Percentiles rank a stretch among this genome's conserved stretches.
Evolutionary conservation across 129 eudicot genomes (phyloP).

Genomic region (Ambrosia artemisiifolia): DNA sequence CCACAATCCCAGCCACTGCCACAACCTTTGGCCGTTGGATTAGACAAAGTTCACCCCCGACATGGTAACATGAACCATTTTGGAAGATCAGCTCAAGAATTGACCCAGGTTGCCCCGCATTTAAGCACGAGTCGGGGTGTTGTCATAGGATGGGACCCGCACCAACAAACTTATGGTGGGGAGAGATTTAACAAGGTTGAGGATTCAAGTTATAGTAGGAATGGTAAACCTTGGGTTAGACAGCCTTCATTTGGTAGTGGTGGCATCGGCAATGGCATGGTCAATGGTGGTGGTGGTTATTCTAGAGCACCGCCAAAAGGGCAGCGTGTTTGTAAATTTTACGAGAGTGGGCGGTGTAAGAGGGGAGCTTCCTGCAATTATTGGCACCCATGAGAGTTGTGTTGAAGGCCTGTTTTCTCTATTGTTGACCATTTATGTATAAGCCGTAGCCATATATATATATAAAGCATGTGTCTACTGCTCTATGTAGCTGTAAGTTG

Average conservation of each 20-base stretch:
- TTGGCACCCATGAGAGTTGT: conserved; percentile 50
- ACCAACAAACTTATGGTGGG: conserved; percentile 24
- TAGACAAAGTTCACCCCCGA: conserved; percentile 24
- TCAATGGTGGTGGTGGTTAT: conserved; percentile 51
- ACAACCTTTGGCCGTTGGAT: conserved; percentile 3
- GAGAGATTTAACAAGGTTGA: conserved; percentile 31
- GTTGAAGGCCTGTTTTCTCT: not conserved
- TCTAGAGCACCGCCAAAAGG: conserved; percentile 42
- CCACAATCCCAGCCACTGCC: not conserved
- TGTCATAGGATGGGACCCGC: conserved; percentile 33
- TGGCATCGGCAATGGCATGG: conserved; percentile 9
- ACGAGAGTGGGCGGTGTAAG: conserved; percentile 67
- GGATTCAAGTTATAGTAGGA: conserved; percentile 41
- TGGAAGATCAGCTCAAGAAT: conserved; percentile 50
- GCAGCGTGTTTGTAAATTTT: conserved; percentile 63
- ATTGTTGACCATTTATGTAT: conserved; percentile 28
- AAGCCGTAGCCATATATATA: conserved; percentile 23
- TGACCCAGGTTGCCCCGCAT: conserved; percentile 32
- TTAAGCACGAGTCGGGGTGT: conserved; percentile 24
- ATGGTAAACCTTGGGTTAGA: conserved; percentile 40
- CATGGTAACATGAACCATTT: not conserved
- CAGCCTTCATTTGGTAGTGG: conserved; percentile 48
- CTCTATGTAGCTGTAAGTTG: conserved; percentile 27
- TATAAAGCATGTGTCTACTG: conserved; percentile 17
- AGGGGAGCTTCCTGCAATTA: conserved; percentile 75